Percentiles rank a stretch among this genome's conserved stretches.
Conservation (phyloP, 2,329 filamentous ascomycete species). For the Ceratocystis huliohia region DNA sequence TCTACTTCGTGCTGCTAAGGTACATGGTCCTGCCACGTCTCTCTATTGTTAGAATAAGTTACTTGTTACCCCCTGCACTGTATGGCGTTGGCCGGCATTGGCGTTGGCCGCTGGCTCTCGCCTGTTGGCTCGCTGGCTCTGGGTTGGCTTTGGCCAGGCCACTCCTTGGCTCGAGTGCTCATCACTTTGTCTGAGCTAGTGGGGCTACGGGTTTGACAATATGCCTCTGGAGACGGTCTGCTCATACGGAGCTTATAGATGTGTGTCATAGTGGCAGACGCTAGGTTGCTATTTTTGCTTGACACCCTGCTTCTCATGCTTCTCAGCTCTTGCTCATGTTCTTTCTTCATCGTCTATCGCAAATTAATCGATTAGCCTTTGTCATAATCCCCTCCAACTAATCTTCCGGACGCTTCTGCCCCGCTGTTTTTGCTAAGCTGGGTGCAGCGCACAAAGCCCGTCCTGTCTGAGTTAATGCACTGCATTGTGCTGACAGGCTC, state of each 20-base stretch:
- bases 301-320: too few relatives aligned
- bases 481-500: background rate
- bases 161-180: background rate
- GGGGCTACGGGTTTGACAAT: background rate
- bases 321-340: too few relatives aligned
- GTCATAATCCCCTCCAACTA: background rate
- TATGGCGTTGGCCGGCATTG: background rate
- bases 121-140: background rate
- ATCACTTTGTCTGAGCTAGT: background rate
- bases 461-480: background rate
- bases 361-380: too few relatives aligned
- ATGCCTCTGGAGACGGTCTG: too few relatives aligned
- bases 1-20: background rate
- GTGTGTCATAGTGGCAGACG: too few relatives aligned
- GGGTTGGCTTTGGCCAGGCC: background rate
- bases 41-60: conserved; percentile 5
- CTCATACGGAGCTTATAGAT: too few relatives aligned
- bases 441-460: background rate
- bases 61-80: background rate
- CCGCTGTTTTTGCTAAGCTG: background rate
- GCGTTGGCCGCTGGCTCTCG: background rate
- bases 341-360: too few relatives aligned
- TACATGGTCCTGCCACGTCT: background rate
- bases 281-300: too few relatives aligned
- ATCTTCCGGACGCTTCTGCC: background rate